Conservation (phyloP, 495 filamentous ascomycete species). For the Talaromyces trachyspermus region DNA sequence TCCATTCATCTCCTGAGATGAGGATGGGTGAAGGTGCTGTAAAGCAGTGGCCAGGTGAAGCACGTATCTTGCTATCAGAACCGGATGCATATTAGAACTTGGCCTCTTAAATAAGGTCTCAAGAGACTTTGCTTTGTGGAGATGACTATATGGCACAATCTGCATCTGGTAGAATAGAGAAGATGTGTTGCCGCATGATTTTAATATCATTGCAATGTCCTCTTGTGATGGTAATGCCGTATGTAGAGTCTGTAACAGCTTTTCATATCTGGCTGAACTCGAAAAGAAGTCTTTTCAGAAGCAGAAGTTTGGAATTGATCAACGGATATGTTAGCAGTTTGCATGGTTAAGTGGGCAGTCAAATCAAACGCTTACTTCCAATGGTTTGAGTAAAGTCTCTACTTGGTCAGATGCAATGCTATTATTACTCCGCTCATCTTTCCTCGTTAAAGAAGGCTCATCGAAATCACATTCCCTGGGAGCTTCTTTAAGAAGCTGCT, state of each 20-base stretch:
- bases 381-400: no score
- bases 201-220: slow-evolving; percentile 13
- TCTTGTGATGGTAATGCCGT: slow-evolving; percentile 11
- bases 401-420: no score
- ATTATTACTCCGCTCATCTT: no score
- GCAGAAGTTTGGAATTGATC: no score
- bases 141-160: slow-evolving; percentile 10
- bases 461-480: background rate
- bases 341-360: no score
- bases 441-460: background rate
- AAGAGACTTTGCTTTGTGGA: slow-evolving; percentile 10
- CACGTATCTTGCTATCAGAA: slow-evolving; percentile 17
- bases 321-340: no score
- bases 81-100: slow-evolving; percentile 12
- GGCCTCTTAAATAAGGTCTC: slow-evolving; percentile 9
- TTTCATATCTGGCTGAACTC: slow-evolving; percentile 6
- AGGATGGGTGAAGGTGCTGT: slow-evolving; percentile 16
- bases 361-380: no score
- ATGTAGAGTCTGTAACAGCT: slow-evolving; percentile 11
- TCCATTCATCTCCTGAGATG: slow-evolving; percentile 1
- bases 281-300: no score
- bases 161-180: slow-evolving; percentile 12
- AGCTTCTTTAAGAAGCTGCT: slow-evolving; percentile 9
- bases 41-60: slow-evolving; percentile 12
- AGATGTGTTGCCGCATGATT: slow-evolving; percentile 7